Conservation (phyloP, 768 basidiomycete species). For the Boletus rubescentipes region DNA sequence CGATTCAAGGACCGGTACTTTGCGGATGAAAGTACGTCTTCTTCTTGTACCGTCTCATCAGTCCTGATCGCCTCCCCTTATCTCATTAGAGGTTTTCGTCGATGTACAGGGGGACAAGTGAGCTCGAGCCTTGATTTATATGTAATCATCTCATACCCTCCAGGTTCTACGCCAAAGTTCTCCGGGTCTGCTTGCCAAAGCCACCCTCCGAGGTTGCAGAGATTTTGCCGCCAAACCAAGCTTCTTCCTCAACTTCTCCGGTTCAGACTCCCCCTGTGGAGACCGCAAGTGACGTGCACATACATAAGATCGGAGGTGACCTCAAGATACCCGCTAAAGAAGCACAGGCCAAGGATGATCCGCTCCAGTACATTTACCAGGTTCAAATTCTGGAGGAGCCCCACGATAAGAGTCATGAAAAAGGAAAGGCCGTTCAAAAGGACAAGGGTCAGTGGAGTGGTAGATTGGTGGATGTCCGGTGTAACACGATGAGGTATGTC, state of each 20-base stretch:
- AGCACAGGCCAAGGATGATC: conserved; percentile 70
- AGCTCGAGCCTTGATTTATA: conserved; percentile 21
- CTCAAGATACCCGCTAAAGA: conserved; percentile 74
- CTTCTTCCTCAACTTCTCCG: conserved; percentile 48
- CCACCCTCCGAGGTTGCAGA: conserved; percentile 42
- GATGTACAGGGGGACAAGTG: conserved; percentile 88
- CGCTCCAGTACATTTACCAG: conserved; percentile 82
- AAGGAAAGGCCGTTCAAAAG: conserved; percentile 53
- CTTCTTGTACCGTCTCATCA: conserved; percentile 5
- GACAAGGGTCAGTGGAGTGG: conserved; percentile 67
- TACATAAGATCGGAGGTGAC: conserved; percentile 76
- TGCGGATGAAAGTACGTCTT: conserved; percentile 76
- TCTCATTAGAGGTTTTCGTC: conserved; percentile 71
- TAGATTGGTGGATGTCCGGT: conserved; percentile 81
- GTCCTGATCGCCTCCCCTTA: conserved; percentile 17
- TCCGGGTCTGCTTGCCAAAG: conserved; percentile 73
- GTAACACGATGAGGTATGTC: conserved; percentile 73
- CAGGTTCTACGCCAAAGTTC: conserved; percentile 82
- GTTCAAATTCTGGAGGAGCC: conserved; percentile 81
- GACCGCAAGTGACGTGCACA: conserved; percentile 47
- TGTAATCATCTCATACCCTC: conserved; percentile 15
- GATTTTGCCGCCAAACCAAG: conserved; percentile 28
- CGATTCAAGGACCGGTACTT: conserved; percentile 97
- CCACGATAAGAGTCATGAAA: conserved; percentile 65
- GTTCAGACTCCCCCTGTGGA: conserved; percentile 41